Percentiles rank a stretch among this genome's conserved stretches.
Evolutionary conservation across 2,329 filamentous ascomycete species (phyloP).

Genomic region (Colletotrichum destructivum): DNA sequence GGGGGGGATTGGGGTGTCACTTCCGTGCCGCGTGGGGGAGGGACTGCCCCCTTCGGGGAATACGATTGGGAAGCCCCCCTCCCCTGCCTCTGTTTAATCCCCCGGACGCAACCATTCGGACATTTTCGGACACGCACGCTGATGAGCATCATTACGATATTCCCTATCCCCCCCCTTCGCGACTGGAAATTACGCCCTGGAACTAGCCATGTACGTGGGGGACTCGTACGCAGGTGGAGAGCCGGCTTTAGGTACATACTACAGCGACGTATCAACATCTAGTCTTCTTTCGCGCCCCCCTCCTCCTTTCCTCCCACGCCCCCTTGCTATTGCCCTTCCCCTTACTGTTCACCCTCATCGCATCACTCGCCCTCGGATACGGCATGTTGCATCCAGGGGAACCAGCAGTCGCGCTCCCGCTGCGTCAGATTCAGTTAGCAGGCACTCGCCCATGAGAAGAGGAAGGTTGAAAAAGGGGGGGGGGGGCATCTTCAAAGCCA

Average conservation of each 20-base stretch:
- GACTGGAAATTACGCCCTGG: neutral
- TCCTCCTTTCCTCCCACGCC: too few species aligned
- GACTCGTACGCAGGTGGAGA: neutral
- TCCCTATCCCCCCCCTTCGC: neutral
- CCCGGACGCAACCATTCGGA: neutral
- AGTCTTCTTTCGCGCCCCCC: constrained; percentile 1
- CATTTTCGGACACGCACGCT: neutral
- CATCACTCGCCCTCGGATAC: neutral
- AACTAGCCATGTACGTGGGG: constrained; percentile 15
- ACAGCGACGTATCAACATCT: neutral
- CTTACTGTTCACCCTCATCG: neutral
- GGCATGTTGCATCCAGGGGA: constrained; percentile 16
- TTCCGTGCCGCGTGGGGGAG: neutral
- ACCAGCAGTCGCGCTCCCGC: constrained; percentile 16
- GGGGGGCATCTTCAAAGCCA: constrained; percentile 19
- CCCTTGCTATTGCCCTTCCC: neutral
- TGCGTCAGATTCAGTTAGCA: neutral
- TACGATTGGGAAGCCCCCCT: neutral
- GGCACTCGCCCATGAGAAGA: too few species aligned
- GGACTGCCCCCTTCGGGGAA: neutral
- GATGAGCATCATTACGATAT: neutral
- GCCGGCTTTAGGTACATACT: too few species aligned
- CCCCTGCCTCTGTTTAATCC: neutral
- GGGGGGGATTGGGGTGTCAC: neutral
- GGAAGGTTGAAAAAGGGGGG: neutral